These are phyloP conservation scores for Durio zibethinus DNA, from an alignment of 345 rosid species.

Conservation along the genomic window DNA sequence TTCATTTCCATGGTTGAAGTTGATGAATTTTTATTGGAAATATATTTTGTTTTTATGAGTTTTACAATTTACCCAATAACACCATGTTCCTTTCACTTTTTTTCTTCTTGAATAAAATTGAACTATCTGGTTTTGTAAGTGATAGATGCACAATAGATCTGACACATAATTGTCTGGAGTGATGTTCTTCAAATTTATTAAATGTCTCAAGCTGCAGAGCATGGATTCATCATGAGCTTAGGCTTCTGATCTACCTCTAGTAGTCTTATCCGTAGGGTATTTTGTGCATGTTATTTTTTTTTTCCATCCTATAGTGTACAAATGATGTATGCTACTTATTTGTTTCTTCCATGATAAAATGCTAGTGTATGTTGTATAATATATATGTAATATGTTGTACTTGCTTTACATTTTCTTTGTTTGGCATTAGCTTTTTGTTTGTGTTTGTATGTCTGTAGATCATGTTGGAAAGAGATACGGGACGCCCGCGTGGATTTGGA, in stretches of 20 bases:
- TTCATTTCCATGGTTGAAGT: background rate
- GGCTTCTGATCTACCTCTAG: background rate
- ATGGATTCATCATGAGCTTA: background rate
- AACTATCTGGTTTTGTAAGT: background rate
- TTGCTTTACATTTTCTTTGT: constrained; percentile 24
- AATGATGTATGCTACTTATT: background rate
- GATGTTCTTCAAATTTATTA: background rate
- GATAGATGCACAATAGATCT: background rate
- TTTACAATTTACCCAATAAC: background rate
- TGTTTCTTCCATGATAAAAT: background rate
- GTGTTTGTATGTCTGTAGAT: constrained; percentile 56
- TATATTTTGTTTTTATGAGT: background rate
- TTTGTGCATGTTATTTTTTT: too few species aligned
- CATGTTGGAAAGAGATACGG: constrained; percentile 94
- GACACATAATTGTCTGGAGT: background rate
- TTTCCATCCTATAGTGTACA: background rate
- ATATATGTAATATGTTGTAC: background rate
- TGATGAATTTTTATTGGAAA: background rate
- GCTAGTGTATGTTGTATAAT: background rate
- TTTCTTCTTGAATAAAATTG: background rate
- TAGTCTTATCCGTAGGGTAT: background rate
- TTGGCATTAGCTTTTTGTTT: constrained; percentile 32
- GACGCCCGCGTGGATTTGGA: constrained; percentile 97
- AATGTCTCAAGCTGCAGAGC: background rate
- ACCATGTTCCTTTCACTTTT: background rate